These are phyloP conservation scores for Penicillium argentinense DNA, from an alignment of 495 filamentous ascomycete species.

Conservation along the genomic window DNA sequence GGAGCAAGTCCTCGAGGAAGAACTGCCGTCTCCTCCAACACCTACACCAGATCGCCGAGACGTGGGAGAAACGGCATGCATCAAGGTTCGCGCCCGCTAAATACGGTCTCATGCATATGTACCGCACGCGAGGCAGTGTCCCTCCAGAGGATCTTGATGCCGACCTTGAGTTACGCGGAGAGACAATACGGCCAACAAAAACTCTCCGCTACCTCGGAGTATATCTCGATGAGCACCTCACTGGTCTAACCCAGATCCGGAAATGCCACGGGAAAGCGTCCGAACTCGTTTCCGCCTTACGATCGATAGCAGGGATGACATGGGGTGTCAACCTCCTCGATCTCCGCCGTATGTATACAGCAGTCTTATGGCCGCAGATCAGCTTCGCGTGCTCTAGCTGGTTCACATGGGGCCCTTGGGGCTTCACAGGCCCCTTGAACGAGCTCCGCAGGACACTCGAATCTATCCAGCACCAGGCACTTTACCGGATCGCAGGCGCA, in stretches of 20 bases:
- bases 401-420: background rate
- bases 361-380: background rate
- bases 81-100: background rate
- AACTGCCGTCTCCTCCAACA: background rate
- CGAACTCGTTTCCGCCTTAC: background rate
- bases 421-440: background rate
- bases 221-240: background rate
- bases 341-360: background rate
- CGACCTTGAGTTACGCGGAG: too few relatives aligned
- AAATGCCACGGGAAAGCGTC: background rate
- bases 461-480: background rate
- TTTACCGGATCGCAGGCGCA: background rate
- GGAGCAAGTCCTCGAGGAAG: background rate
- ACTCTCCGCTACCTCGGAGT: background rate
- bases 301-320: background rate
- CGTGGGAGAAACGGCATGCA: background rate
- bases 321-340: background rate
- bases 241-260: background rate
- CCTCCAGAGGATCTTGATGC: too few relatives aligned
- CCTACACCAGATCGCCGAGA: background rate
- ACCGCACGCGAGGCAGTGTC: too few relatives aligned
- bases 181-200: too few relatives aligned
- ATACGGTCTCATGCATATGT: background rate
- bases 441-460: background rate
- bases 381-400: background rate